A percentile compares a stretch with the other conserved stretches of the same genome.
These are phyloP conservation scores for Magnusiomyces ingens DNA, from an alignment of 1,139 yeast species.

Conservation along the genomic window DNA sequence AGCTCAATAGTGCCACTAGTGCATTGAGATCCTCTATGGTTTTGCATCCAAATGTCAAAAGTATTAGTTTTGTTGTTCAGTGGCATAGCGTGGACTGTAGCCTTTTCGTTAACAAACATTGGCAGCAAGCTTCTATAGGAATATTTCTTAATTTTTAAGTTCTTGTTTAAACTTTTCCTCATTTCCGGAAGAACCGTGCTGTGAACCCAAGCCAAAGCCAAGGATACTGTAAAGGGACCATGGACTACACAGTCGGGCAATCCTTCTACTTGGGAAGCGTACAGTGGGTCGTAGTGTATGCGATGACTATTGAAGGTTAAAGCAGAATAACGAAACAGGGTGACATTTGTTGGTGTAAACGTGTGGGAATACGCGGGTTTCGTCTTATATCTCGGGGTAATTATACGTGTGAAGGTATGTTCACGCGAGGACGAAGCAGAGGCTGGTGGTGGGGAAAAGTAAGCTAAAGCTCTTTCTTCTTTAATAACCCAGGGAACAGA, in stretches of 20 bases:
- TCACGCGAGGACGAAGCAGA: conserved; percentile 20
- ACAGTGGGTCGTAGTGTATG: conserved; percentile 63
- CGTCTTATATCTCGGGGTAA: conserved; percentile 9
- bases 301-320: conserved; percentile 75
- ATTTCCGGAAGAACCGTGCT: conserved; percentile 15
- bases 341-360: conserved; percentile 28
- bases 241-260: conserved; percentile 62
- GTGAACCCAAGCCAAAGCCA: conserved; percentile 48
- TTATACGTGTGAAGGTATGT: conserved; percentile 16
- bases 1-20: conserved; percentile 21
- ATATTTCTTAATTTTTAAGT: conserved; percentile 30
- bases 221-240: conserved; percentile 70
- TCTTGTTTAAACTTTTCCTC: conserved; percentile 9
- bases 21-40: conserved; percentile 25
- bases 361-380: conserved; percentile 18
- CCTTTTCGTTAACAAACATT: conserved; percentile 34
- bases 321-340: conserved; percentile 58
- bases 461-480: conserved; percentile 29
- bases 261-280: conserved; percentile 49
- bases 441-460: conserved; percentile 21
- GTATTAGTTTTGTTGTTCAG: conserved; percentile 12
- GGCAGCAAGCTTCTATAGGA: conserved; percentile 49
- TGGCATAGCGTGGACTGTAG: conserved; percentile 27
- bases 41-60: conserved; percentile 31
- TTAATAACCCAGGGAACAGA: conserved; percentile 24